Conservation (phyloP, 495 filamentous ascomycete species). For the Penicillium longicatenatum region DNA sequence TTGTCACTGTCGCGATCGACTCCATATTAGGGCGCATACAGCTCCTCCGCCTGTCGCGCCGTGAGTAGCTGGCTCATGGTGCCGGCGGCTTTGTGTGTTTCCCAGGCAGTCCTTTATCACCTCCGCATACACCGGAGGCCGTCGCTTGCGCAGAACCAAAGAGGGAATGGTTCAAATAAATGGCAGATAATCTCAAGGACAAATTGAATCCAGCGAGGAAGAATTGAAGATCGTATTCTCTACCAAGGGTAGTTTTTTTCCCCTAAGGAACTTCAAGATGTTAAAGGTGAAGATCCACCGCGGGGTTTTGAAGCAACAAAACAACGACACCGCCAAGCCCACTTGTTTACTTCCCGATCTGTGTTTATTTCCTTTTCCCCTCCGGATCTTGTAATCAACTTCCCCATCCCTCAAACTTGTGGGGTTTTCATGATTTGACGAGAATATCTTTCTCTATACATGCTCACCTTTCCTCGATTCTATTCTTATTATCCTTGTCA, state of each 20-base stretch:
- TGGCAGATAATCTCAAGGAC: background rate
- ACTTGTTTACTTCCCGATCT: slow-evolving; percentile 36
- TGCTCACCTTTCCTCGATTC: background rate
- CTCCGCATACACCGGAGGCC: slow-evolving; percentile 26
- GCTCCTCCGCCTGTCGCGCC: slow-evolving; percentile 81
- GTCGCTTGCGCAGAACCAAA: slow-evolving; percentile 6
- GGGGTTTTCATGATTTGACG: background rate
- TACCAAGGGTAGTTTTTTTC: background rate
- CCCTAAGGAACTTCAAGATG: slow-evolving; percentile 7
- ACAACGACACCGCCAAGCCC: slow-evolving; percentile 34
- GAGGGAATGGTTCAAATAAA: slow-evolving; percentile 4
- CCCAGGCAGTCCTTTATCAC: slow-evolving; percentile 19
- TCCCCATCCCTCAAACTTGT: background rate
- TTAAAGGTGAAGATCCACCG: slow-evolving; percentile 24
- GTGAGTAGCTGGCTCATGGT: slow-evolving; percentile 78
- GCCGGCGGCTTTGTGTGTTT: slow-evolving; percentile 28
- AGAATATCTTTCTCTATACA: background rate
- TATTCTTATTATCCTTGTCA: background rate
- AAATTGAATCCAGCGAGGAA: slow-evolving; percentile 2
- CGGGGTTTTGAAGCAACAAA: slow-evolving; percentile 32
- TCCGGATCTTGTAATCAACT: slow-evolving; percentile 5
- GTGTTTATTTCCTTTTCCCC: slow-evolving; percentile 26
- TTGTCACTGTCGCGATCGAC: slow-evolving; percentile 4
- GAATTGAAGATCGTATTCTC: background rate
- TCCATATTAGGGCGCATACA: slow-evolving; percentile 55